Conservation (phyloP, 2,329 filamentous ascomycete species). For the Lecanicillium sp. region DNA sequence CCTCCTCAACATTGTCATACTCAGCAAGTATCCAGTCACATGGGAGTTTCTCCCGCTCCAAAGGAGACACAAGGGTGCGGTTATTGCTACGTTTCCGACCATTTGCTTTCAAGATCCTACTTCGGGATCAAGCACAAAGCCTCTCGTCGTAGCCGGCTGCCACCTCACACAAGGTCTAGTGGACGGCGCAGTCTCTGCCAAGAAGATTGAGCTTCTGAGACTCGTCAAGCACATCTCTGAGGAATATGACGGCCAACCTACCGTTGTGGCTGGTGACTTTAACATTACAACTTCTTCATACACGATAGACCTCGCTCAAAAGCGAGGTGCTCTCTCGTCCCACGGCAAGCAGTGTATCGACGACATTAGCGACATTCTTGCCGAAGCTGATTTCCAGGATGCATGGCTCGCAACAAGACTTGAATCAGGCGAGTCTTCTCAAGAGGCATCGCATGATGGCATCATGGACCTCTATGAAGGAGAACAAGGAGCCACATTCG, state of each 20-base stretch:
- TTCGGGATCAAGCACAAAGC: constrained; percentile 26
- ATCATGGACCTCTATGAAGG: constrained; percentile 39
- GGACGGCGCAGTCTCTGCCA: constrained; percentile 48
- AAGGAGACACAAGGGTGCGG: constrained; percentile 49
- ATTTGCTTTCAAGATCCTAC: constrained; percentile 18
- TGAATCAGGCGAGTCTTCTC: constrained; percentile 32
- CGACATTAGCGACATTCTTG: constrained; percentile 38
- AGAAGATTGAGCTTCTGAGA: constrained; percentile 46
- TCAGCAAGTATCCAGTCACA: constrained; percentile 47
- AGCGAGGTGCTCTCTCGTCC: constrained; percentile 43
- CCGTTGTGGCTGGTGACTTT: constrained; percentile 56
- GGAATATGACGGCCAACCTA: constrained; percentile 35
- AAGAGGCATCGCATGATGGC: constrained; percentile 16
- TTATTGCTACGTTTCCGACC: constrained; percentile 36
- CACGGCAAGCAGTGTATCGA: constrained; percentile 35
- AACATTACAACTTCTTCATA: constrained; percentile 54
- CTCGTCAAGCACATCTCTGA: constrained; percentile 38
- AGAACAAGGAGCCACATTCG: constrained; percentile 58
- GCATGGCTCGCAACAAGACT: constrained; percentile 40
- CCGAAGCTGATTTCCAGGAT: constrained; percentile 41
- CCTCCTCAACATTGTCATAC: constrained; percentile 51
- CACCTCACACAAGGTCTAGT: constrained; percentile 56
- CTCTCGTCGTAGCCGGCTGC: constrained; percentile 43
- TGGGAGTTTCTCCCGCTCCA: constrained; percentile 49
- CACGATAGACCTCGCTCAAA: constrained; percentile 45